A percentile compares a stretch with the other conserved stretches of the same genome.
Evolutionary conservation across 768 basidiomycete genomes (phyloP).

Genomic region (Rhizopogon vulgaris): DNA sequence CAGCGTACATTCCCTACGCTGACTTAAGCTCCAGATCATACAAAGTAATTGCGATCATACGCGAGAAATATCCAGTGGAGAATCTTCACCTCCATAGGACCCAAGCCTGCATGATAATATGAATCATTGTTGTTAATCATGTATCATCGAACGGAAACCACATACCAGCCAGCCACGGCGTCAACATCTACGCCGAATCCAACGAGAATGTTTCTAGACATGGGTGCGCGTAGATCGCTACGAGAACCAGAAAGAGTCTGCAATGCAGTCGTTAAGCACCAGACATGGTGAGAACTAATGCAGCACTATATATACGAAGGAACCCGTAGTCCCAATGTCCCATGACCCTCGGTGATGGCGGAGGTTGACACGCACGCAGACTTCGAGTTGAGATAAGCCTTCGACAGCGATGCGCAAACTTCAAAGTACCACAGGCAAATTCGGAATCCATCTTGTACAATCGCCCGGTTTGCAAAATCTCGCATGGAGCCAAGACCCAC

Average conservation of each 20-base stretch:
- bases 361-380: neutral
- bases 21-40: neutral
- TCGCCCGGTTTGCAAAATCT: neutral
- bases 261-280: neutral
- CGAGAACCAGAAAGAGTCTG: neutral
- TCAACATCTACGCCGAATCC: constrained; percentile 73
- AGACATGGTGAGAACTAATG: neutral
- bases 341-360: neutral
- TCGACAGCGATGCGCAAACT: neutral
- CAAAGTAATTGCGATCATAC: constrained; percentile 20
- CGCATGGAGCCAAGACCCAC: no score
- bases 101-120: constrained; percentile 43
- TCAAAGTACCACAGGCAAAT: no score
- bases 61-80: constrained; percentile 60
- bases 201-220: constrained; percentile 52
- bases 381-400: neutral
- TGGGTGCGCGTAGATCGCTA: constrained; percentile 11
- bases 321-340: neutral
- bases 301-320: neutral
- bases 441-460: neutral
- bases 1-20: constrained; percentile 59
- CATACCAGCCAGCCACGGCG: constrained; percentile 67
- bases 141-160: neutral
- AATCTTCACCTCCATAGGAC: constrained; percentile 72
- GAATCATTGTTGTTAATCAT: neutral